Percentiles rank a stretch among this genome's conserved stretches.
Conservation (phyloP, 2,329 filamentous ascomycete genomes). For the Chrysoporthe deuterocubensis region DNA sequence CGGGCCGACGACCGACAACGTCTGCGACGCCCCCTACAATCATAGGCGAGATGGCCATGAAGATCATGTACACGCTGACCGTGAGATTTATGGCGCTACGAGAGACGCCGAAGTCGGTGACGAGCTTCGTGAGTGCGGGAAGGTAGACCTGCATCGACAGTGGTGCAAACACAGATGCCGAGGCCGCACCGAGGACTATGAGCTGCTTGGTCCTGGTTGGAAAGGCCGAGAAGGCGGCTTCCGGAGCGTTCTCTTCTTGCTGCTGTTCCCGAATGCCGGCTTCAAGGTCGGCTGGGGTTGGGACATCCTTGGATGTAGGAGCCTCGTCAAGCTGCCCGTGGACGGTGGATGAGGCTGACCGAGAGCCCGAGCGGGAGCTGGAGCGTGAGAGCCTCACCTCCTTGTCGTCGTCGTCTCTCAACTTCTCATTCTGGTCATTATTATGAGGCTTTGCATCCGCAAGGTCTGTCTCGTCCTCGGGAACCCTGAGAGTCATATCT, state of each 20-base stretch:
- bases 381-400: slow-evolving; percentile 4
- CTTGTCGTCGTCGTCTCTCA: background rate
- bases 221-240: slow-evolving; percentile 43
- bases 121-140: slow-evolving; percentile 54
- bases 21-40: slow-evolving; percentile 56
- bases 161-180: slow-evolving; percentile 49
- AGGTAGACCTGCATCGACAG: slow-evolving; percentile 57
- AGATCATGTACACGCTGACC: slow-evolving; percentile 60
- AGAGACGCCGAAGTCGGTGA: slow-evolving; percentile 51
- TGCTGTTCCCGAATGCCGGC: slow-evolving; percentile 15
- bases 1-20: slow-evolving; percentile 54
- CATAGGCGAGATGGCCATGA: slow-evolving; percentile 62
- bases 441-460: background rate
- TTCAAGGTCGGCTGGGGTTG: slow-evolving; percentile 1
- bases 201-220: slow-evolving; percentile 45
- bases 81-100: slow-evolving; percentile 51
- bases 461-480: slow-evolving; percentile 5
- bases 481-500: slow-evolving; percentile 10
- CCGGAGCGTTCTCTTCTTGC: background rate
- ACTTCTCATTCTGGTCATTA: background rate
- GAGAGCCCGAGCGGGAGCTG: slow-evolving; percentile 8
- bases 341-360: slow-evolving; percentile 19
- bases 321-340: slow-evolving; percentile 12
- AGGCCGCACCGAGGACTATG: slow-evolving; percentile 44
- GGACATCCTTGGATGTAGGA: slow-evolving; percentile 4